Conservation (phyloP, 805 yeast species). For the Cyberlindnera galapagoensis region DNA sequence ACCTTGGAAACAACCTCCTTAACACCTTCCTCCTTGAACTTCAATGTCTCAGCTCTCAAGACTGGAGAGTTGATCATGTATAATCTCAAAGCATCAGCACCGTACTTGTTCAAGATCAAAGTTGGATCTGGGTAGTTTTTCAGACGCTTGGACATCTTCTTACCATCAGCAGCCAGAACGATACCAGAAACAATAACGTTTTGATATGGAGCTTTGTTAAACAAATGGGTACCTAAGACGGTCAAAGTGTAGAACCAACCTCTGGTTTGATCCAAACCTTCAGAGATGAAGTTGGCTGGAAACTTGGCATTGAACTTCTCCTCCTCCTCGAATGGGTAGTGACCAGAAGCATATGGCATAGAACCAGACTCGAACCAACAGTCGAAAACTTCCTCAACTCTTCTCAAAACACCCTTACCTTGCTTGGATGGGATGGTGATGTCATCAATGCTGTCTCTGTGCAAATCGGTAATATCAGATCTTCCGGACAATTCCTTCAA, state of each 20-base stretch:
- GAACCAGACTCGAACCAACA: conserved; percentile 99
- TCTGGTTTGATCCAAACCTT: conserved; percentile 99
- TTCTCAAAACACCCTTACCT: conserved; percentile 82
- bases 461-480: conserved; percentile 77
- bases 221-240: conserved; percentile 91
- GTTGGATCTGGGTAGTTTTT: conserved; percentile 97
- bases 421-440: conserved; percentile 87
- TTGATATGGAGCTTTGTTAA: conserved; percentile 87
- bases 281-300: conserved; percentile 98
- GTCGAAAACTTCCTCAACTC: conserved; percentile 97
- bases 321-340: conserved; percentile 88
- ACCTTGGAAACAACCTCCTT: conserved; percentile 96
- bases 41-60: conserved; percentile 90
- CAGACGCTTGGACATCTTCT: conserved; percentile 97
- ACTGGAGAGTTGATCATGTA: conserved; percentile 97
- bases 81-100: conserved; percentile 96
- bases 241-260: conserved; percentile 99
- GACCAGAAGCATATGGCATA: conserved; percentile 97
- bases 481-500: conserved; percentile 80
- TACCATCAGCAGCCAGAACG: conserved; percentile 96
- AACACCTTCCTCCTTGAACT: conserved; percentile 98
- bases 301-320: conserved; percentile 65
- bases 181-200: conserved; percentile 96
- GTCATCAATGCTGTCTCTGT: conserved; percentile 87
- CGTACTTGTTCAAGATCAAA: conserved; percentile 74